A percentile compares a stretch with the other conserved stretches of the same genome.
These are phyloP conservation scores for Neurospora sp. DNA, from an alignment of 2,329 filamentous ascomycete genomes.

Conservation along the genomic window DNA sequence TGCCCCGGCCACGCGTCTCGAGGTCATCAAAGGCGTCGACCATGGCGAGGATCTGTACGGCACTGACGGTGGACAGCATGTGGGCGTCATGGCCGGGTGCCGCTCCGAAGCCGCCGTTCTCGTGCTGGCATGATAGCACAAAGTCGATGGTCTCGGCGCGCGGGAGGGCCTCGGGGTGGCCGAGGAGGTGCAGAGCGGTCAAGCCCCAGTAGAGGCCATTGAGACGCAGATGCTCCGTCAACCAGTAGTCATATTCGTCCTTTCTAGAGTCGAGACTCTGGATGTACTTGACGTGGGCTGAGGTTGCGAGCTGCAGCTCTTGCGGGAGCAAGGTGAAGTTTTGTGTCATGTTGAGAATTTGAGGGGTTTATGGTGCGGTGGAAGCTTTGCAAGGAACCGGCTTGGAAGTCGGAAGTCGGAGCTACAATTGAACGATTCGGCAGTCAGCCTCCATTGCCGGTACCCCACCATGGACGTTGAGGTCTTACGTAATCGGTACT, in stretches of 20 bases:
- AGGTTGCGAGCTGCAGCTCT: constrained; percentile 37
- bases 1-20: constrained; percentile 60
- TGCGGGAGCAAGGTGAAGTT: constrained; percentile 27
- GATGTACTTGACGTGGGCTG: constrained; percentile 79
- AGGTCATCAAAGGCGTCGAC: constrained; percentile 78
- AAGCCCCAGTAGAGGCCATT: constrained; percentile 97
- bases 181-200: constrained; percentile 76
- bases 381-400: neutral
- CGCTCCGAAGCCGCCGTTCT: constrained; percentile 84
- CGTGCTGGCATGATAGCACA: constrained; percentile 88
- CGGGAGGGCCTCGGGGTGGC: constrained; percentile 71
- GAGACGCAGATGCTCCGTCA: constrained; percentile 91
- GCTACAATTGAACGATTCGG: too few relatives aligned
- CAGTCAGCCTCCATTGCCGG: neutral
- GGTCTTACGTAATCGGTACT: neutral
- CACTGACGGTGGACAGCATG: constrained; percentile 92
- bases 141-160: constrained; percentile 77
- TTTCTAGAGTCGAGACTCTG: constrained; percentile 84
- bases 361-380: constrained; percentile 2
- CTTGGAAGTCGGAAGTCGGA: too few relatives aligned
- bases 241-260: constrained; percentile 95
- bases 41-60: constrained; percentile 84
- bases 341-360: constrained; percentile 23
- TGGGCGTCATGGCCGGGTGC: constrained; percentile 92
- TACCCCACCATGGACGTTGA: neutral